phyloP scores from a whole-genome alignment of 148 eudicot species.

The Amaranthus palmeri region DNA sequence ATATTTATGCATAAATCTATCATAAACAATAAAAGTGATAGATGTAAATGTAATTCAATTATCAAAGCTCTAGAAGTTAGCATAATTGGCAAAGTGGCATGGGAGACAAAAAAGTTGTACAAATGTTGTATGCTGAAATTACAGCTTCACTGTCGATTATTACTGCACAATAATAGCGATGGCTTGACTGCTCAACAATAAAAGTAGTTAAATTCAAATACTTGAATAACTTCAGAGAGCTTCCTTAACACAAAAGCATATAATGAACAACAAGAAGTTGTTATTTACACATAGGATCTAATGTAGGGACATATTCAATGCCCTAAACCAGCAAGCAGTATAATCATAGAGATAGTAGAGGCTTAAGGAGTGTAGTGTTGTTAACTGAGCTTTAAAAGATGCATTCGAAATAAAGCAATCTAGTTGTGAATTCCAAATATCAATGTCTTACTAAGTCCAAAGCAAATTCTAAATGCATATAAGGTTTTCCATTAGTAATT shows the following conservation, averaged over 20 bases:
- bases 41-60: neutral
- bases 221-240: slow-evolving; percentile 64
- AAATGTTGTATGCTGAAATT: slow-evolving; percentile 67
- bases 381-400: no score
- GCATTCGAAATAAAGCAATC: no score
- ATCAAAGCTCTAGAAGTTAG: neutral
- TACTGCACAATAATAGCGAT: slow-evolving; percentile 81
- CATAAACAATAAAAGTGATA: neutral
- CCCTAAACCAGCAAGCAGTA: no score
- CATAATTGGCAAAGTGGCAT: neutral
- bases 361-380: no score
- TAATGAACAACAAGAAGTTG: no score
- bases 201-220: slow-evolving; percentile 93
- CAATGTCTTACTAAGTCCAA: no score
- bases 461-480: neutral
- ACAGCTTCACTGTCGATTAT: slow-evolving; percentile 85
- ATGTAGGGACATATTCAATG: neutral
- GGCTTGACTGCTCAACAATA: slow-evolving; percentile 99
- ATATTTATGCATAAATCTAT: slow-evolving; percentile 4
- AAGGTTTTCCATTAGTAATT: no score
- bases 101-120: neutral
- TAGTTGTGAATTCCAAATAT: no score
- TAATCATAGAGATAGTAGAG: no score
- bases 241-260: slow-evolving; percentile 21
- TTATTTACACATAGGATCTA: neutral